Base-by-base conservation (phyloP, 2,329 filamentous ascomycete genomes). In the Juglanconis oblonga region DNA sequence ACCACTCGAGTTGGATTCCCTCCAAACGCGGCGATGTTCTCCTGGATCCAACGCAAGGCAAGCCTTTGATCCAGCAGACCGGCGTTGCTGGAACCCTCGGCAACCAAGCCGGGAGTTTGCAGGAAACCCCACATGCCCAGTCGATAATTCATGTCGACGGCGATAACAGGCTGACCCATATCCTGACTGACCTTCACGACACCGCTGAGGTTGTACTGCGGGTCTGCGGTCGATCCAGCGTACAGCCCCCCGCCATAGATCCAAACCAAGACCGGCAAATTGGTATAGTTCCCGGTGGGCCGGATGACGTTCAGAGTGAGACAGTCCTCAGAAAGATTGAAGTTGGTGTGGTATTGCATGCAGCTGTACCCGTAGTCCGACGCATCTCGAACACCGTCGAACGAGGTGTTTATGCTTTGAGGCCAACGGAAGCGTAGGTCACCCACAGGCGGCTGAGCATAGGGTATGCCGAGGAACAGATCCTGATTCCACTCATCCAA, bases 151-250 rank as follows among this genome's bases (percentile, higher is more conserved):
- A 85, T 74, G 49, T 76, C 79, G 2, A 84, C 80, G 1, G 74
- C 80, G 14, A 86, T 76, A 45, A 87, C 74, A 0, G 81, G 82
- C 64, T 82, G 79, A 45, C 75, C 76, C 29, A 84, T 78, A 3
- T 78, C 71, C 45, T 81, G 78, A 6, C 81, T 78, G 32, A 81
- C 78, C 49, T 79, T 72, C 6, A 89, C 82, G 51, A 89, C 81
- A 52, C 81, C 84, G 29, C 83, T 85, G 40, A 88, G 76, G 66
- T 89, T 89, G 69, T 89, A 89, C 57, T 85, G 79, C 5, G 80
- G 74, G 62, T 86, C 83, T 62, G 73, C 65, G 64, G 77, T 68
- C 68, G 78, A 74, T 1, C 85, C 85, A 36, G 76, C 72, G 55
- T 74, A 78, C 5, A 84, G 76, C 2, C 81, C 82, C 36, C 83